These are phyloP conservation scores for Apiospora koreana DNA, from an alignment of 2,329 filamentous ascomycete genomes.

Conservation along the genomic window DNA sequence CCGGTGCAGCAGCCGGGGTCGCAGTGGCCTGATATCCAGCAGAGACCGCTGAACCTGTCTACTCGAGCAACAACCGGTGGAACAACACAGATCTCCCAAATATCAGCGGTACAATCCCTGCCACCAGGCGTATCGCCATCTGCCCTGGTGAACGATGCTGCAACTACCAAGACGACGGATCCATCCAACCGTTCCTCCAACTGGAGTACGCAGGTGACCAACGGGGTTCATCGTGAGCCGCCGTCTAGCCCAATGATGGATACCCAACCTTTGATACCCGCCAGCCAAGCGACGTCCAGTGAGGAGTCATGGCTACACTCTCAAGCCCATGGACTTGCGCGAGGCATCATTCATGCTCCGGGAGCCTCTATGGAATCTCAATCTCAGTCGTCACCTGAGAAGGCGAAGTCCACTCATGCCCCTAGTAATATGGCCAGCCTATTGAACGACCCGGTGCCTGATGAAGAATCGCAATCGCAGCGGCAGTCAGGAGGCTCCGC, in stretches of 20 bases:
- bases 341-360: constrained; percentile 40
- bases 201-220: constrained; percentile 72
- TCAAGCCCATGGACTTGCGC: constrained; percentile 54
- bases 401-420: constrained; percentile 35
- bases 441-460: constrained; percentile 41
- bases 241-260: constrained; percentile 46
- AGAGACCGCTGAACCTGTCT: constrained; percentile 35
- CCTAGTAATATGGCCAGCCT: constrained; percentile 38
- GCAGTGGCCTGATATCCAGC: constrained; percentile 37
- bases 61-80: constrained; percentile 42
- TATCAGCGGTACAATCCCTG: constrained; percentile 59
- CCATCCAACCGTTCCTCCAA: constrained; percentile 65
- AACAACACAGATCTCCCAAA: constrained; percentile 63
- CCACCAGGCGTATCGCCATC: constrained; percentile 60
- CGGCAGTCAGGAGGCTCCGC: constrained; percentile 37
- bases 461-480: constrained; percentile 31
- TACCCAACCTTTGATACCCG: constrained; percentile 41
- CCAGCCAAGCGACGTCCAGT: constrained; percentile 50
- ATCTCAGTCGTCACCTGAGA: constrained; percentile 37
- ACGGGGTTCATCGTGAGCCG: constrained; percentile 56
- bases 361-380: constrained; percentile 25
- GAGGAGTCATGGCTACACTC: constrained; percentile 60
- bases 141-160: constrained; percentile 76
- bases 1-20: constrained; percentile 54
- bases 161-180: constrained; percentile 87